Evolutionary conservation across 2,329 filamentous ascomycete species (phyloP).

Genomic region (Cladophialophora psammophila): DNA sequence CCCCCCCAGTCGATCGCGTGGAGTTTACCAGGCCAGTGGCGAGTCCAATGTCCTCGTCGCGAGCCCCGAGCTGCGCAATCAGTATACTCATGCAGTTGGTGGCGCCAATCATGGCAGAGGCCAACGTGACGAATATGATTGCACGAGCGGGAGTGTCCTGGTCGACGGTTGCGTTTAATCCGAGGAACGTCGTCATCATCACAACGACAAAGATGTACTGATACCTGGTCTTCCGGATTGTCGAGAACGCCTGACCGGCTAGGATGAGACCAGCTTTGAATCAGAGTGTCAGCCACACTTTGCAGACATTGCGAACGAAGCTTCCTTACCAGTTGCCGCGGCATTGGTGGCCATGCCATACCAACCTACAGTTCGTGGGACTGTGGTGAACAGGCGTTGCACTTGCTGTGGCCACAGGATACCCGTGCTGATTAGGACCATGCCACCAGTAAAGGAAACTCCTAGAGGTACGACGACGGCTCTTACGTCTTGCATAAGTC

Average conservation of each 20-base stretch:
- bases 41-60: conserved; percentile 28
- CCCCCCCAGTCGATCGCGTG: conserved; percentile 17
- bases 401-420: conserved; percentile 30
- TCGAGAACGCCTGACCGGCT: conserved; percentile 15
- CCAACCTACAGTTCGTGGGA: conserved; percentile 25
- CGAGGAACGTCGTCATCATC: conserved; percentile 26
- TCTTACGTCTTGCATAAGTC: conserved; percentile 18
- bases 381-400: conserved; percentile 24
- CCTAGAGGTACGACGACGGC: conserved; percentile 15
- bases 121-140: conserved; percentile 19
- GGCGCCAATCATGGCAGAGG: conserved; percentile 22
- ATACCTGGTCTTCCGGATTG: conserved; percentile 18
- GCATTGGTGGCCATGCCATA: conserved; percentile 21
- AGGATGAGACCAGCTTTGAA: conserved; percentile 22
- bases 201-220: conserved; percentile 25
- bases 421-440: conserved; percentile 20
- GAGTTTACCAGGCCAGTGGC: conserved; percentile 28
- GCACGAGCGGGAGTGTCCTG: conserved; percentile 26
- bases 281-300: conserved; percentile 9
- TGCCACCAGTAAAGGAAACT: conserved; percentile 18
- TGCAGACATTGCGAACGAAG: not conserved
- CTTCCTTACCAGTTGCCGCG: conserved; percentile 20
- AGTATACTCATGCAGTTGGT: conserved; percentile 21
- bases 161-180: conserved; percentile 18
- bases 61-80: conserved; percentile 24